Evolutionary conservation across 768 basidiomycete species (phyloP).

Genomic region (Boletus subparvulus): DNA sequence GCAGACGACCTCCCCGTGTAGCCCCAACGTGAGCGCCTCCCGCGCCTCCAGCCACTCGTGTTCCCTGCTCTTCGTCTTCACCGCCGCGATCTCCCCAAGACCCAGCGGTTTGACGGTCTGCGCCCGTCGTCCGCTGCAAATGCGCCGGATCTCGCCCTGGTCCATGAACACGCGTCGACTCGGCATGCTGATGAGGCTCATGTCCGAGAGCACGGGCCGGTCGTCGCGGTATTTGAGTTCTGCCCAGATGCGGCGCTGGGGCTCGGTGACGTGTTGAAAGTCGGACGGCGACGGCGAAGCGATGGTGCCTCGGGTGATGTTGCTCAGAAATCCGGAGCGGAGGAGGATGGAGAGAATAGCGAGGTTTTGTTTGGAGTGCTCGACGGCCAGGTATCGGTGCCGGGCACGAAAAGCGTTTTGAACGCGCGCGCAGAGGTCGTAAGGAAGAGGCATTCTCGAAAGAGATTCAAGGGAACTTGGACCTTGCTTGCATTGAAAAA

Average conservation of each 20-base stretch:
- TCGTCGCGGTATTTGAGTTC: slow-evolving; percentile 93
- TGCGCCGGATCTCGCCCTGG: slow-evolving; percentile 63
- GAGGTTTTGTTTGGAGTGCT: slow-evolving; percentile 86
- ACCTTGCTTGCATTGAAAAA: neutral
- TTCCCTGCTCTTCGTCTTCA: slow-evolving; percentile 68
- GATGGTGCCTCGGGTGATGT: slow-evolving; percentile 76
- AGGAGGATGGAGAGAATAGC: slow-evolving; percentile 91
- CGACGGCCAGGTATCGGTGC: slow-evolving; percentile 71
- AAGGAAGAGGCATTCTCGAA: slow-evolving; percentile 59
- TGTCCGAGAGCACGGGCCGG: slow-evolving; percentile 73
- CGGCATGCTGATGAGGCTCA: slow-evolving; percentile 83
- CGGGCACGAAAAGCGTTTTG: slow-evolving; percentile 92
- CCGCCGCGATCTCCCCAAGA: slow-evolving; percentile 90
- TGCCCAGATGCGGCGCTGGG: slow-evolving; percentile 86
- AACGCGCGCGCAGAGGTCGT: slow-evolving; percentile 85
- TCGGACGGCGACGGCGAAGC: slow-evolving; percentile 59
- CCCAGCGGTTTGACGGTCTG: slow-evolving; percentile 80
- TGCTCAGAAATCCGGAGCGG: slow-evolving; percentile 84
- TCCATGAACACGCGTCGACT: slow-evolving; percentile 80
- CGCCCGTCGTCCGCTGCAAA: slow-evolving; percentile 82
- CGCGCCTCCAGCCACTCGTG: slow-evolving; percentile 90
- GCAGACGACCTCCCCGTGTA: slow-evolving; percentile 87
- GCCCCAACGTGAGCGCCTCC: slow-evolving; percentile 77
- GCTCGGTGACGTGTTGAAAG: slow-evolving; percentile 59
- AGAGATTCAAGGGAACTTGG: neutral